A percentile compares a stretch with the other conserved stretches of the same genome.
Evolutionary conservation across 2,329 filamentous ascomycete genomes (phyloP).

Genomic region (Thermochaetoides dissita): DNA sequence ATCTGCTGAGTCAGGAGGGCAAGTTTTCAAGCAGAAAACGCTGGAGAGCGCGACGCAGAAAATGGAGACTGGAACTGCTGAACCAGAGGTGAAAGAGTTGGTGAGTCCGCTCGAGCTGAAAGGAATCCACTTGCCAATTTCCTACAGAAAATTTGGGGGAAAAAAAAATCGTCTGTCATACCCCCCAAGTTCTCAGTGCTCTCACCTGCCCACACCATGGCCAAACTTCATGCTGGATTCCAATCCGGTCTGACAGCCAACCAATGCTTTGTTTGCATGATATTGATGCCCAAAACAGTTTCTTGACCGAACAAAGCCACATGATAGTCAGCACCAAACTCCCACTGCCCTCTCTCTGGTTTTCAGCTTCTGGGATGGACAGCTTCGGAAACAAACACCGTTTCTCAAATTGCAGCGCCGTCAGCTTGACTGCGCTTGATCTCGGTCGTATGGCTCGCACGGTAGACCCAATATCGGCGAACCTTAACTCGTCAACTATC

Average conservation of each 20-base stretch:
- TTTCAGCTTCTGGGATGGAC: background rate
- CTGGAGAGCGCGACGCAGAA: too few species aligned
- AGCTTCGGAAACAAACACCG: slow-evolving; percentile 4
- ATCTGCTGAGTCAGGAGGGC: too few species aligned
- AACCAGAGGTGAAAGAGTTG: too few species aligned
- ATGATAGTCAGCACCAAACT: slow-evolving; percentile 3
- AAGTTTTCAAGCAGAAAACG: too few species aligned
- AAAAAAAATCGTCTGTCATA: too few species aligned
- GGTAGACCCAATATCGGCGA: slow-evolving; percentile 12
- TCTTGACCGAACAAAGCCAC: background rate
- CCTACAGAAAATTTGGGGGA: too few species aligned
- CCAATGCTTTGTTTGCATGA: background rate
- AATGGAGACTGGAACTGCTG: too few species aligned
- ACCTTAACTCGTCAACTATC: slow-evolving; percentile 13
- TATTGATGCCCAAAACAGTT: slow-evolving; percentile 8
- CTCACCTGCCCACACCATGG: background rate
- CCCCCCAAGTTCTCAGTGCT: background rate
- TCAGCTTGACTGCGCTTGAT: slow-evolving; percentile 3
- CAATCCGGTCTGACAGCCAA: too few species aligned
- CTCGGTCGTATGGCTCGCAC: slow-evolving; percentile 5
- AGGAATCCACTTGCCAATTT: too few species aligned
- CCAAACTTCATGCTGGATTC: too few species aligned
- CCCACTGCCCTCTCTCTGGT: background rate
- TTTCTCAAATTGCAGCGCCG: slow-evolving; percentile 9
- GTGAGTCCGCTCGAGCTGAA: too few species aligned